Conservation (phyloP, 129 eudicot genomes). For the Rutidosis leptorrhynchoides region DNA sequence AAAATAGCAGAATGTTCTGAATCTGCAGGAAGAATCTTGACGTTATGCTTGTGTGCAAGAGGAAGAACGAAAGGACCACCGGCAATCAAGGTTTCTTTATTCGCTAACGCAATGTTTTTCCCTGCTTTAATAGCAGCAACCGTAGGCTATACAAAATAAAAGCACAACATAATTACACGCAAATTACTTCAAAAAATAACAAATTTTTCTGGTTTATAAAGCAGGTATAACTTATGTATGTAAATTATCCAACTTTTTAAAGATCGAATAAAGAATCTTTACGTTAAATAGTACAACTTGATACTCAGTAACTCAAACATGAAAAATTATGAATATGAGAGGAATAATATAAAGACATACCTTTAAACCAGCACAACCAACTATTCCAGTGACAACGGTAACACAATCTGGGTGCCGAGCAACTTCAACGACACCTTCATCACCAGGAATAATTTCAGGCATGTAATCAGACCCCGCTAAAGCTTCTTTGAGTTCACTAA, state of each 20-base stretch:
- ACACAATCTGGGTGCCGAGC: constrained; percentile 97
- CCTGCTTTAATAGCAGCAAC: constrained; percentile 99
- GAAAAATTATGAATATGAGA: neutral
- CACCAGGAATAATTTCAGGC: constrained; percentile 97
- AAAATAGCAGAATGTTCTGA: constrained; percentile 98
- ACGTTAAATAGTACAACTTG: neutral
- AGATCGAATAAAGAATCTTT: neutral
- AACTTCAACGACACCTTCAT: constrained; percentile 91
- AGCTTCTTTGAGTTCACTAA: constrained; percentile 87
- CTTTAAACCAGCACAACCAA: constrained; percentile 99
- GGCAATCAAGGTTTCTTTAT: constrained; percentile 93
- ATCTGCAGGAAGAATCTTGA: constrained; percentile 98
- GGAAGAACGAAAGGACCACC: constrained; percentile 99
- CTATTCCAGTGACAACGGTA: constrained; percentile 96
- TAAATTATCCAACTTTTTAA: constrained; percentile 1
- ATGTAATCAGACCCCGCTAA: constrained; percentile 70
- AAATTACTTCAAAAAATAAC: constrained; percentile 12
- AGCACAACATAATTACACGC: neutral
- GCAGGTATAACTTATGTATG: neutral
- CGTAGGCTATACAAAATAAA: constrained; percentile 72
- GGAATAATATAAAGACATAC: constrained; percentile 33
- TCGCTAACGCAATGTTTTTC: constrained; percentile 91
- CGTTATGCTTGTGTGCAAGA: constrained; percentile 92
- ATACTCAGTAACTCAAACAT: neutral
- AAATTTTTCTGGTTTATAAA: neutral